These are phyloP conservation scores for Xylariaceae sp. DNA, from an alignment of 2,329 filamentous ascomycete genomes.

Conservation along the genomic window DNA sequence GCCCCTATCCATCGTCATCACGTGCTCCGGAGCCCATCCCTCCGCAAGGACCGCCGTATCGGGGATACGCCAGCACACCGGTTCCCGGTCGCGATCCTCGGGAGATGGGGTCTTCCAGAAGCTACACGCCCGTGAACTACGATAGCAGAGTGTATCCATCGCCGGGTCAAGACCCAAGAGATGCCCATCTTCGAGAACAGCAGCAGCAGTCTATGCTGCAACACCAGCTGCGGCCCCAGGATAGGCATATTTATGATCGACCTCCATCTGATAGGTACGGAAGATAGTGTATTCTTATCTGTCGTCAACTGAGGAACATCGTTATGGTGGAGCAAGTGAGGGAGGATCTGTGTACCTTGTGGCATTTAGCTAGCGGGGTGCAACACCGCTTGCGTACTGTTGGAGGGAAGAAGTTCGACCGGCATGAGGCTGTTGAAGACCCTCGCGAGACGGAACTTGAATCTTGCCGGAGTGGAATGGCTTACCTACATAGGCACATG, in stretches of 20 bases:
- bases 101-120: conserved; percentile 41
- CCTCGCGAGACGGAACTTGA: too few species aligned
- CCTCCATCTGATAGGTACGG: conserved; percentile 42
- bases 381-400: background rate
- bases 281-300: conserved; percentile 30
- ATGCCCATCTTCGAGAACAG: conserved; percentile 36
- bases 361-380: background rate
- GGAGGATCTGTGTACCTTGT: background rate
- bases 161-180: conserved; percentile 33
- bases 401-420: background rate
- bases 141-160: conserved; percentile 39
- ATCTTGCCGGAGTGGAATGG: too few species aligned
- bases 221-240: conserved; percentile 41
- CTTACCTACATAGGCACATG: too few species aligned
- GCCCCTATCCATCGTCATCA: conserved; percentile 36
- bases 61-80: conserved; percentile 42
- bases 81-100: conserved; percentile 37
- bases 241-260: conserved; percentile 38
- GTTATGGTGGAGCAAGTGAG: background rate
- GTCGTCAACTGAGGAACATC: background rate
- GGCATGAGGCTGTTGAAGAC: background rate
- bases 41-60: conserved; percentile 38
- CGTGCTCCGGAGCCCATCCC: conserved; percentile 40
- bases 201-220: conserved; percentile 31
- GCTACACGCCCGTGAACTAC: conserved; percentile 43